A percentile compares a stretch with the other conserved stretches of the same genome.
Evolutionary conservation across 73 alveolate species (phyloP).

Genomic region (Paramecium pentaurelia): DNA sequence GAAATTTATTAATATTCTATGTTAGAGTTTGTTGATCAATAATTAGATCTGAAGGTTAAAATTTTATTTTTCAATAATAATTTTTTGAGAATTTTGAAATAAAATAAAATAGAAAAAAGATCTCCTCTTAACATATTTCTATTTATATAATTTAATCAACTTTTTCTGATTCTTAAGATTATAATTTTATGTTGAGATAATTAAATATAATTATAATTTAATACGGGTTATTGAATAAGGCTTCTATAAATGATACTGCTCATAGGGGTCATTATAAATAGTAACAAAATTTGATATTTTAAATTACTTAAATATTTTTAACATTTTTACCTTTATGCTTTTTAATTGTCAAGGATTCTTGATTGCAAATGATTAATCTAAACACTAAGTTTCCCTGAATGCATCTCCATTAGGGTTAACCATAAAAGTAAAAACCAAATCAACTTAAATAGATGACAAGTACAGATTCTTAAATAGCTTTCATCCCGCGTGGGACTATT

Average conservation of each 20-base stretch:
- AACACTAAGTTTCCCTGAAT: not conserved
- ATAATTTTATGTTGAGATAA: not conserved
- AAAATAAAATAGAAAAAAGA: no score
- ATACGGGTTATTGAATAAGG: not conserved
- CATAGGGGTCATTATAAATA: not conserved
- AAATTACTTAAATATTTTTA: not conserved
- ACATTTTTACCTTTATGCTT: not conserved
- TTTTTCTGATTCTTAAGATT: not conserved
- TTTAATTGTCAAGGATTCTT: not conserved
- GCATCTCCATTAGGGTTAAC: not conserved
- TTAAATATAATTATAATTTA: not conserved
- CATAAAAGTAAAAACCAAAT: not conserved
- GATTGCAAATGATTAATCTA: not conserved
- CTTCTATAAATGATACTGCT: not conserved
- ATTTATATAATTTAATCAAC: no score
- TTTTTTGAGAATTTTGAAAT: no score
- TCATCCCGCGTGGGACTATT: not conserved
- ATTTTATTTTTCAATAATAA: no score
- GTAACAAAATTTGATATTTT: not conserved
- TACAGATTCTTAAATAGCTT: not conserved
- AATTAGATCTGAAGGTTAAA: no score
- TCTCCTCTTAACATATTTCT: no score
- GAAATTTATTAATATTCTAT: no score
- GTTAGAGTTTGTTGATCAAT: no score
- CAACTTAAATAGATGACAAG: not conserved